These are phyloP conservation scores for Salix brachista DNA, from an alignment of 345 rosid genomes.

Conservation along the genomic window DNA sequence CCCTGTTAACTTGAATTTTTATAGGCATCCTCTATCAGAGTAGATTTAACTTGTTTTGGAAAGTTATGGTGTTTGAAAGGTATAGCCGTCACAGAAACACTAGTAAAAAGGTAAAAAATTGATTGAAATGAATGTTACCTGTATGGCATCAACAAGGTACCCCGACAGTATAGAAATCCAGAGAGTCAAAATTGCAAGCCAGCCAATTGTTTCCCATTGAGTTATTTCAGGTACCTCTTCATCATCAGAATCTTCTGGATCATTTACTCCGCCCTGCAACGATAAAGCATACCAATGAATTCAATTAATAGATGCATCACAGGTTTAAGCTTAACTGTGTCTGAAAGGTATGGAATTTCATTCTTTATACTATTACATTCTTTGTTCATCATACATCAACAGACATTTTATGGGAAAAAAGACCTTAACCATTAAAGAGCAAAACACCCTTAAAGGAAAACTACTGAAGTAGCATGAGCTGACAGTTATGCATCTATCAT, in stretches of 20 bases:
- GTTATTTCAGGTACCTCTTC: conserved; percentile 70
- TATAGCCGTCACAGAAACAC: not conserved
- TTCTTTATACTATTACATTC: not conserved
- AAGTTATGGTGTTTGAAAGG: not conserved
- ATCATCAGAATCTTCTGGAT: conserved; percentile 8
- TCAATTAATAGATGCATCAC: not conserved
- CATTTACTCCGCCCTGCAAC: conserved; percentile 35
- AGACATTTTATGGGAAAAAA: not conserved
- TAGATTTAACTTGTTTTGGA: too few species aligned
- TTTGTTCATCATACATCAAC: not conserved
- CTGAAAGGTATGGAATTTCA: not conserved
- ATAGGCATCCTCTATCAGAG: too few species aligned
- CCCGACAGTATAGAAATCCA: conserved; percentile 79
- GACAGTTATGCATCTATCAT: too few species aligned
- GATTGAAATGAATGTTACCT: conserved; percentile 34
- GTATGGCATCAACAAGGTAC: conserved; percentile 75
- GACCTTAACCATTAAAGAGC: not conserved
- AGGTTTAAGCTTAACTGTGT: conserved; percentile 15
- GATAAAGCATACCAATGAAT: not conserved
- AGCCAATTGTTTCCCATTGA: conserved; percentile 66
- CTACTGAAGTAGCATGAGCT: too few species aligned
- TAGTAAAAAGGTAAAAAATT: not conserved
- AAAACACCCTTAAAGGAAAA: too few species aligned
- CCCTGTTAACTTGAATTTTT: too few species aligned
- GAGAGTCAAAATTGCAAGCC: conserved; percentile 75